Conservation (phyloP, 2,329 filamentous ascomycete genomes). For the Colletotrichum chrysophilum region DNA sequence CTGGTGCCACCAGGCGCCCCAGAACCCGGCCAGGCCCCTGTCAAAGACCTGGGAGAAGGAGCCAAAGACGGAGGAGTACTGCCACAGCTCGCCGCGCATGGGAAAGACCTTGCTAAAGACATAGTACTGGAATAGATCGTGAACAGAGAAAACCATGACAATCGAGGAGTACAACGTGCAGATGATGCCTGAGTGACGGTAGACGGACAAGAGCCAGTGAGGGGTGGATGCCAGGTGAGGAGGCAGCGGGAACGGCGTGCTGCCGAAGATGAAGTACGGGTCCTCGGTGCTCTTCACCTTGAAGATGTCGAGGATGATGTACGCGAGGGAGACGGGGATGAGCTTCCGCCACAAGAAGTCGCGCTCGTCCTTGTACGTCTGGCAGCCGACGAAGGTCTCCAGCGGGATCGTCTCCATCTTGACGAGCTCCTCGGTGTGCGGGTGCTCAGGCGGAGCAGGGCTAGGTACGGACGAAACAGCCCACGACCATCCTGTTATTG, state of each 20-base stretch:
- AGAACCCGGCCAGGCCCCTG: constrained; percentile 78
- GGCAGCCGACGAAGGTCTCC: constrained; percentile 50
- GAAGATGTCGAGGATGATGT: constrained; percentile 72
- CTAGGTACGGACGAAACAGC: constrained; percentile 54
- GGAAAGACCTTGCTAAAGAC: constrained; percentile 58
- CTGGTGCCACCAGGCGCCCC: constrained; percentile 92
- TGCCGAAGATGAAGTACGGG: constrained; percentile 73
- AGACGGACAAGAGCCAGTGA: constrained; percentile 51
- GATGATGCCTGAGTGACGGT: constrained; percentile 63
- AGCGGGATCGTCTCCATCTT: constrained; percentile 46
- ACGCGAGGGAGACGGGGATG: constrained; percentile 56
- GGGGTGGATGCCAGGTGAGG: constrained; percentile 47
- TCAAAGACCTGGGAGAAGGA: constrained; percentile 61
- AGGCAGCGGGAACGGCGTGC: constrained; percentile 43
- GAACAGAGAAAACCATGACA: constrained; percentile 62
- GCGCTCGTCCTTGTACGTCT: constrained; percentile 43
- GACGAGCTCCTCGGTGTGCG: constrained; percentile 41
- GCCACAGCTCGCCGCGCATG: constrained; percentile 54
- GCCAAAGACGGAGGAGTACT: constrained; percentile 62
- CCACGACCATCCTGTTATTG: constrained; percentile 59
- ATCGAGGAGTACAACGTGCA: constrained; percentile 65
- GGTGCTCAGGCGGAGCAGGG: constrained; percentile 45
- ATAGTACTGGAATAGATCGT: constrained; percentile 61
- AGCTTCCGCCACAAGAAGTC: constrained; percentile 53
- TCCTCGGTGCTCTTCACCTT: constrained; percentile 76